Conservation (phyloP, 352 stramenopile species). For the Globisporangium sylvaticum region DNA sequence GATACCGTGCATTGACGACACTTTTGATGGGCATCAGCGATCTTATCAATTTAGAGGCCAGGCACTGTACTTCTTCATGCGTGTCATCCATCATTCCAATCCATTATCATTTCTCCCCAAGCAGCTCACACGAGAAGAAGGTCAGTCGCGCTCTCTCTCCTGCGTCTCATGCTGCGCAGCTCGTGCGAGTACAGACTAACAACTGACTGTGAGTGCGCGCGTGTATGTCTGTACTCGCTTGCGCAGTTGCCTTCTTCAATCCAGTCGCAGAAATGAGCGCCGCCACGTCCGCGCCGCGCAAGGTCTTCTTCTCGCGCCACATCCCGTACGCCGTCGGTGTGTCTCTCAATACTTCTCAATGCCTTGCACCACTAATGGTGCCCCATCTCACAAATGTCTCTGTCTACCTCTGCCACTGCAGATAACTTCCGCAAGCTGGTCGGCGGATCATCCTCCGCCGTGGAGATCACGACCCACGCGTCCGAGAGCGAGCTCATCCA, state of each 20-base stretch:
- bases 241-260: too few relatives aligned
- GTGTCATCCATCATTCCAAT: too few relatives aligned
- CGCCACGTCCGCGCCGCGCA: conserved; percentile 17
- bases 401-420: too few relatives aligned
- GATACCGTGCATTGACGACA: too few relatives aligned
- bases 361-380: too few relatives aligned
- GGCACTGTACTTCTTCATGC: too few relatives aligned
- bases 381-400: too few relatives aligned
- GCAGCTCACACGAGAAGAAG: too few relatives aligned
- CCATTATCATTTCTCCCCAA: too few relatives aligned
- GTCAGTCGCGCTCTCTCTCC: too few relatives aligned
- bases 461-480: conserved; percentile 23
- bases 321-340: conserved; percentile 66
- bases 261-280: neutral
- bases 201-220: neutral
- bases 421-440: conserved; percentile 33
- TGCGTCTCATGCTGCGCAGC: neutral
- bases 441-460: neutral
- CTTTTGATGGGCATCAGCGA: too few relatives aligned
- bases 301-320: conserved; percentile 71
- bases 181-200: neutral
- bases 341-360: neutral
- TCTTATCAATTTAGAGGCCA: too few relatives aligned
- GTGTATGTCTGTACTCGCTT: neutral
- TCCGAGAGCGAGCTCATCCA: conserved; percentile 34